Evolutionary conservation across 2,329 filamentous ascomycete genomes (phyloP).

Genomic region (Paraconiothyrium sp.): DNA sequence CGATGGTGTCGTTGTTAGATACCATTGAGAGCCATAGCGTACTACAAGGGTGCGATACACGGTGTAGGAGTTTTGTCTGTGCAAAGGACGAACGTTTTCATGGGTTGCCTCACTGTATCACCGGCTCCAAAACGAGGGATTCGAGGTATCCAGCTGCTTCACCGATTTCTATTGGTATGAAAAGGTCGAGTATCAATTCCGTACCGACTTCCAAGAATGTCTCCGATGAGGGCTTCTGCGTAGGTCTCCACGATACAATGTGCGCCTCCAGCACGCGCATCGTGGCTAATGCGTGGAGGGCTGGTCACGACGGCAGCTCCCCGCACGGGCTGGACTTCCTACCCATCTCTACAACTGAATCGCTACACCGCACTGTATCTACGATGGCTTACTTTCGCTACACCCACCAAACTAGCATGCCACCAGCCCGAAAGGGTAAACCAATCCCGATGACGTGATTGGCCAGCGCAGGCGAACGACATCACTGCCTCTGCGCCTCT

Average conservation of each 20-base stretch:
- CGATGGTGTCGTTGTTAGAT: constrained; percentile 36
- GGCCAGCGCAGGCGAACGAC: constrained; percentile 11
- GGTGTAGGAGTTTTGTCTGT: constrained; percentile 40
- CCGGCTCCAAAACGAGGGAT: not conserved
- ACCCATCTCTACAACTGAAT: not conserved
- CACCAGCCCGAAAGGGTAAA: constrained; percentile 12
- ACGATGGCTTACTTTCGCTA: not conserved
- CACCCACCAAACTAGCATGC: not conserved
- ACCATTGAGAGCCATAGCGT: constrained; percentile 36
- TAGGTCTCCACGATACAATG: too few species aligned
- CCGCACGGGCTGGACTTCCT: not conserved
- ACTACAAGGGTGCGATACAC: constrained; percentile 35
- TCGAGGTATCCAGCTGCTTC: not conserved
- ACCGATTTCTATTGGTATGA: constrained; percentile 5
- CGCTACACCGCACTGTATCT: not conserved
- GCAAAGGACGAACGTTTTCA: constrained; percentile 23
- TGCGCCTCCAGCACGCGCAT: too few species aligned
- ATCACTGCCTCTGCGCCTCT: constrained; percentile 19
- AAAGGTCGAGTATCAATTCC: not conserved
- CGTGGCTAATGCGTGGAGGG: too few species aligned
- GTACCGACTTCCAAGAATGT: not conserved
- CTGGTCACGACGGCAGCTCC: not conserved
- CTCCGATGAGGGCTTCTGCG: not conserved
- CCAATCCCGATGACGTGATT: constrained; percentile 15
- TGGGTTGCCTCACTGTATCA: constrained; percentile 22